Evolutionary conservation across 2,329 filamentous ascomycete species (phyloP).

Genomic region (Pezicula carpinea): DNA sequence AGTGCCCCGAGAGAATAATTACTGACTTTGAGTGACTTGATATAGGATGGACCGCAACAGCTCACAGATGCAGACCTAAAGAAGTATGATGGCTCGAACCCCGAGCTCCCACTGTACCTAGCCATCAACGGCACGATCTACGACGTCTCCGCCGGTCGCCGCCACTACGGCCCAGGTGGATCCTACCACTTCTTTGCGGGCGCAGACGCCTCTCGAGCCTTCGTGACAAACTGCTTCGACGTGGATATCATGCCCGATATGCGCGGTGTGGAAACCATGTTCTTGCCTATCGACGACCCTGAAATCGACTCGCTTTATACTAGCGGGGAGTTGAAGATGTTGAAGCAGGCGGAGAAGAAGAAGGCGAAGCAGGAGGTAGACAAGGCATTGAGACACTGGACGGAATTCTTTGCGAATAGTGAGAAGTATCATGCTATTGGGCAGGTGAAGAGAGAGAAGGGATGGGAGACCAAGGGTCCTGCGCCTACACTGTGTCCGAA

Average conservation of each 20-base stretch:
- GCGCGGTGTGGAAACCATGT: conserved; percentile 84
- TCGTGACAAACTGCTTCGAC: conserved; percentile 88
- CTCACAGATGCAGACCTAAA: conserved; percentile 73
- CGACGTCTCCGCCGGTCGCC: conserved; percentile 67
- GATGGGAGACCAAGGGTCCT: conserved; percentile 56
- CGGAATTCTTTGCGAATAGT: conserved; percentile 73
- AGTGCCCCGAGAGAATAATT: neutral
- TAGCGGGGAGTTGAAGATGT: conserved; percentile 45
- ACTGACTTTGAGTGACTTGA: neutral
- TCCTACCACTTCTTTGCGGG: conserved; percentile 85
- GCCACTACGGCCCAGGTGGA: conserved; percentile 78
- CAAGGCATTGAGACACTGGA: conserved; percentile 73
- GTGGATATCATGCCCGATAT: conserved; percentile 76
- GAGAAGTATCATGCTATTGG: conserved; percentile 81
- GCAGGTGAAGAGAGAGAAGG: conserved; percentile 57
- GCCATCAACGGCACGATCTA: conserved; percentile 85
- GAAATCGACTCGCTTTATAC: conserved; percentile 56
- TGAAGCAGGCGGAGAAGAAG: conserved; percentile 59
- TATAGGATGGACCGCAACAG: conserved; percentile 53
- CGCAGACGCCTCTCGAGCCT: conserved; percentile 79
- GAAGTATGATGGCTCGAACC: conserved; percentile 72
- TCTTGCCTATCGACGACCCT: conserved; percentile 59
- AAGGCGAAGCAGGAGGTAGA: conserved; percentile 61
- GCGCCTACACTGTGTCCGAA: conserved; percentile 55
- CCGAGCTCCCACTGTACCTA: conserved; percentile 76